Evolutionary conservation across 1,139 yeast species (phyloP), one percentile per base, ranked within the genome.

Genomic region (Spencermartinsiella ligniputridi): DNA sequence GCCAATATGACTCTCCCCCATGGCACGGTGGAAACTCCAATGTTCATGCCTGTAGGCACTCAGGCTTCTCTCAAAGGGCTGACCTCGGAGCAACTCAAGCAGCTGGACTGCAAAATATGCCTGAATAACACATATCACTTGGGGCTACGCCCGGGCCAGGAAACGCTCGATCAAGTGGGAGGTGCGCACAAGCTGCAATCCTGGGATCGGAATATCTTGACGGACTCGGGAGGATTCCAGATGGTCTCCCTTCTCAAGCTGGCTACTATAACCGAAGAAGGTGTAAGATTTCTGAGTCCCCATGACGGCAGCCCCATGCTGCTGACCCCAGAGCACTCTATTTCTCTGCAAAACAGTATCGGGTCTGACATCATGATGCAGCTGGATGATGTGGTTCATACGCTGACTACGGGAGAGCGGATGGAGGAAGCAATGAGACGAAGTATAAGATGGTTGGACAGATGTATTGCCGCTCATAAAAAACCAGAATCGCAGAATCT

Each of bases 351-450:
- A 46, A 70, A 70, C 49, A 60, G 68, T 42, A 70, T 70, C 37
- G 75, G 75, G 3, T 66, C 72, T 8, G 75, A 70, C 50, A 70
- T 70, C 40, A 69, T 70, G 59, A 70, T 70, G 75, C 75, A 70
- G 50, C 58, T 70, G 44, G 75, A 70, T 54, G 75, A 70, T 42
- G 75, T 70, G 5, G 73, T 70, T 8, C 62, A 67, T 24, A 68
- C 74, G 1, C 56, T 70, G 42, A 70, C 74, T 6, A 63, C 69
- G 1, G 74, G 74, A 3, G 68, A 68, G 1, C 61, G 75, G 13
- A 60, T 70, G 39, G 71, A 69, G 48, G 75, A 71, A 52, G 74
- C 74, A 16, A 71, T 70, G 74, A 55, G 63, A 51, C 51, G 75
- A 37, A 64, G 70, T 41, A 62, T 70, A 25, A 55, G 75, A 27